phyloP scores from a whole-genome alignment of 441 rosid species.

The Geranium incanum region DNA sequence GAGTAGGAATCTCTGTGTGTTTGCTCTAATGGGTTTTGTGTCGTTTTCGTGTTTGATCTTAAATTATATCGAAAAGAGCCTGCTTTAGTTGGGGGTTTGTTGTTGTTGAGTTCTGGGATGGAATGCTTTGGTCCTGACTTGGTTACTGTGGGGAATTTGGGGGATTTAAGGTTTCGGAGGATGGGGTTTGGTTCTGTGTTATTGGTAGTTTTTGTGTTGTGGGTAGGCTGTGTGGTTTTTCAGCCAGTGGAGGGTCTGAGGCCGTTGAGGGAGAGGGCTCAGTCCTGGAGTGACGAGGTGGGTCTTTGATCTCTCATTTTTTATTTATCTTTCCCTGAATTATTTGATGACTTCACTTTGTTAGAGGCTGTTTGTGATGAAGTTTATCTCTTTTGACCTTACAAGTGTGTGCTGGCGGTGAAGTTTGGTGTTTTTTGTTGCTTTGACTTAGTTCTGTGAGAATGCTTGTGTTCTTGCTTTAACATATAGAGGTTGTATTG shows the following conservation, averaged over 20 bases:
- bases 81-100: constrained; percentile 19
- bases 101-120: constrained; percentile 11
- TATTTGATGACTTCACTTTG: background rate
- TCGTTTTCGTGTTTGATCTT: constrained; percentile 20
- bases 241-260: constrained; percentile 54
- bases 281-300: constrained; percentile 42
- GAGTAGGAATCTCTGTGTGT: constrained; percentile 42
- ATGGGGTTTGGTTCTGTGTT: constrained; percentile 38
- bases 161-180: constrained; percentile 24
- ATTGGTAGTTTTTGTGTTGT: constrained; percentile 38
- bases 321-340: no score
- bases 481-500: background rate
- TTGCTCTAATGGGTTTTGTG: constrained; percentile 24
- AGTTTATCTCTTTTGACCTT: background rate
- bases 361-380: background rate
- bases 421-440: background rate
- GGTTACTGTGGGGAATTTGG: constrained; percentile 34
- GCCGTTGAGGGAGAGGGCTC: constrained; percentile 71
- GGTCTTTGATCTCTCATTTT: background rate
- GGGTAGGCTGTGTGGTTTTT: constrained; percentile 42
- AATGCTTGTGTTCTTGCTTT: background rate
- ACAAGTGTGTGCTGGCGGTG: background rate
- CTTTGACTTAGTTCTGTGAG: background rate
- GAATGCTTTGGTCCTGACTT: constrained; percentile 32
- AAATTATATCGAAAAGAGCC: constrained; percentile 16